Base-by-base conservation (phyloP, 2,329 filamentous ascomycete species). In the Trichophyton simii region DNA sequence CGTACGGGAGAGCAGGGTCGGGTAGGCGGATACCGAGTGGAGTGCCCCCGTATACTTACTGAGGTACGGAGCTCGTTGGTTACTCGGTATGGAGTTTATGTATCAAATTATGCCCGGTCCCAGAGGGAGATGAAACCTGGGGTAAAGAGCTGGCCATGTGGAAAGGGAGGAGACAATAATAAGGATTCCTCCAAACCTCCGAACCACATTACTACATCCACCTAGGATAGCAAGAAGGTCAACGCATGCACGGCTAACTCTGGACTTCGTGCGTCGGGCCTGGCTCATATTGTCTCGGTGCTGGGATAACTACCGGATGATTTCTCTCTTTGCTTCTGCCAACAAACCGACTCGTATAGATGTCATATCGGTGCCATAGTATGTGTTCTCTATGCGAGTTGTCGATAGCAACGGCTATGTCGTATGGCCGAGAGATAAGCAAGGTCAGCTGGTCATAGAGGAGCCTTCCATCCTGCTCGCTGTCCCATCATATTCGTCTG, bases 1-100 rank as follows among this genome's bases (percentile, higher is more conserved):
- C 22, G 50, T 54, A 54, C 50, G 50, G 50, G 50, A 54, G 50
- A 34, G 50, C 50, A 54, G 28, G 50, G 50, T 54, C 44, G 20
- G 44, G 44, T 22, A 48, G 44, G 44, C 44, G 44, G 28, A 54
- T 54, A 54, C 41, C 15, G 50, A 31, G 50, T 54, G 50, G 50
- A 54, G 50, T n/a, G 41, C 41, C 41, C 41, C 41, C 41, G 41
- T 44, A 20, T 42, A 18, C 18, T 18, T 18, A 18, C 18, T 18
- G 18, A 42, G 22, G 22, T 22, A 22, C 2, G 22, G 3, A 34
- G 31, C 31, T 34, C 6, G 31, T 34, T 34, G 8, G 31, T 34
- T 34, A 9, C 6, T 34, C 3, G 8, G 11, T 38, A 38, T 13
- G 8, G 34, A 38, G 9, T 38, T 11, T 13, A 38, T 38, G 28